phyloP scores from a whole-genome alignment of 192 early-diverging fungal genomes.

The Coemansia sp. region DNA sequence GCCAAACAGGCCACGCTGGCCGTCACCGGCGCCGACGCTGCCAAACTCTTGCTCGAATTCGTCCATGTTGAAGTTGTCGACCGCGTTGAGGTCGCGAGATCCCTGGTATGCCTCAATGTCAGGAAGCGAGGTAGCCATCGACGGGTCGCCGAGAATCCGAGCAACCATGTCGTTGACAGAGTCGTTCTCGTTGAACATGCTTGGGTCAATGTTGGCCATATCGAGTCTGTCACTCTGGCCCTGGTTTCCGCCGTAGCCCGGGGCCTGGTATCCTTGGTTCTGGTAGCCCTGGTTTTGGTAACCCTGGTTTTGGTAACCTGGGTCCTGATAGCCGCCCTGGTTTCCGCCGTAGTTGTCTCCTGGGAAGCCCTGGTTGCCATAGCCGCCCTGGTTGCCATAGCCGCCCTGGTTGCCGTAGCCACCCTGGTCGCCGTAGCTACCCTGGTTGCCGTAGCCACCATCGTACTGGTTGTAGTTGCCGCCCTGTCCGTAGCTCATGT shows the following conservation, averaged over 20 bases:
- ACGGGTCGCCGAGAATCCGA: constrained; percentile 9
- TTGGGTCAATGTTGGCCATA: not conserved
- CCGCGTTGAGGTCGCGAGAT: constrained; percentile 21
- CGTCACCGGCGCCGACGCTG: constrained; percentile 7
- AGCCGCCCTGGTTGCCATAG: constrained; percentile 19
- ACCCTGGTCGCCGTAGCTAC: too few species aligned
- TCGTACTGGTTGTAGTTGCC: too few species aligned
- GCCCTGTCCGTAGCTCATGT: constrained; percentile 5
- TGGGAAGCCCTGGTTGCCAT: constrained; percentile 6
- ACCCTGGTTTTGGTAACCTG: constrained; percentile 10
- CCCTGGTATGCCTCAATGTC: constrained; percentile 8
- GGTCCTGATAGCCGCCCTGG: not conserved
- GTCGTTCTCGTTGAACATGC: constrained; percentile 4
- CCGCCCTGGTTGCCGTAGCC: constrained; percentile 6
- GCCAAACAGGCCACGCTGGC: constrained; percentile 43
- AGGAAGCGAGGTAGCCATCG: not conserved
- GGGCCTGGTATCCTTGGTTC: constrained; percentile 4
- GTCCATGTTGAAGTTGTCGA: constrained; percentile 25
- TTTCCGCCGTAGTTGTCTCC: constrained; percentile 14
- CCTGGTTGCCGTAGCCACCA: constrained; percentile 4
- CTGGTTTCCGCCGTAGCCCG: constrained; percentile 1
- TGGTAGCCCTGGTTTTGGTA: constrained; percentile 1
- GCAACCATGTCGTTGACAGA: constrained; percentile 8
- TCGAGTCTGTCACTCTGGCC: not conserved
- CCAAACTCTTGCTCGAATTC: constrained; percentile 21